phyloP scores from a whole-genome alignment of 176 grass and related monocot species.

The Secale cereale region DNA sequence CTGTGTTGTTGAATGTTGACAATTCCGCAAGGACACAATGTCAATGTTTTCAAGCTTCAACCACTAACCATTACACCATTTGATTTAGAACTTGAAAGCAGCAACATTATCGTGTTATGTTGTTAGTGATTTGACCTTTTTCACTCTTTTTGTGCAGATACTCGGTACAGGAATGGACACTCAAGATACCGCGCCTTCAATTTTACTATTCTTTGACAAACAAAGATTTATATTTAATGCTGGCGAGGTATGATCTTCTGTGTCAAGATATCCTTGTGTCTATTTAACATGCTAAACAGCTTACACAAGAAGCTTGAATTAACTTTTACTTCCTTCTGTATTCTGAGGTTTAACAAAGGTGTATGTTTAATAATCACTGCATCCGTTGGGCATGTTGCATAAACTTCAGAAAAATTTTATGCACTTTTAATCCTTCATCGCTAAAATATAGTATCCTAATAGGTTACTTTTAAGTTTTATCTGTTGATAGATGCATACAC shows the following conservation, averaged over 20 bases:
- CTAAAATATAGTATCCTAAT: neutral
- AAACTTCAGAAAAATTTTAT: neutral
- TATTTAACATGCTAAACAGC: constrained; percentile 12
- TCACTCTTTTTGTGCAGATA: constrained; percentile 48
- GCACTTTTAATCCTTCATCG: neutral
- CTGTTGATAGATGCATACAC: neutral
- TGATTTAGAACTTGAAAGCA: neutral
- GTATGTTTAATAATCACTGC: neutral
- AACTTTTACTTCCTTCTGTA: neutral
- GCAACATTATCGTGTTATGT: neutral
- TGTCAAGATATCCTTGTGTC: neutral
- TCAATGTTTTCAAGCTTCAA: neutral
- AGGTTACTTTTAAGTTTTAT: neutral
- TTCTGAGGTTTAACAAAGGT: neutral
- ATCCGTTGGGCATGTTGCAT: neutral
- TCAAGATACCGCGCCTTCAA: constrained; percentile 88
- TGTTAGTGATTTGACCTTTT: constrained; percentile 3
- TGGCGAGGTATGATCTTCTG: constrained; percentile 64
- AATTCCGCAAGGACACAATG: neutral
- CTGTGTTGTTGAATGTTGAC: neutral
- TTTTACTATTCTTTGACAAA: constrained; percentile 93
- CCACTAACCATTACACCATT: neutral
- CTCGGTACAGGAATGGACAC: constrained; percentile 99
- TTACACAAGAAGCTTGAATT: neutral
- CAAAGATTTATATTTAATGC: constrained; percentile 97